A percentile compares a stretch with the other conserved stretches of the same genome.
phyloP scores from a whole-genome alignment of 331 rosid species.

The Rosa hybrid region DNA sequence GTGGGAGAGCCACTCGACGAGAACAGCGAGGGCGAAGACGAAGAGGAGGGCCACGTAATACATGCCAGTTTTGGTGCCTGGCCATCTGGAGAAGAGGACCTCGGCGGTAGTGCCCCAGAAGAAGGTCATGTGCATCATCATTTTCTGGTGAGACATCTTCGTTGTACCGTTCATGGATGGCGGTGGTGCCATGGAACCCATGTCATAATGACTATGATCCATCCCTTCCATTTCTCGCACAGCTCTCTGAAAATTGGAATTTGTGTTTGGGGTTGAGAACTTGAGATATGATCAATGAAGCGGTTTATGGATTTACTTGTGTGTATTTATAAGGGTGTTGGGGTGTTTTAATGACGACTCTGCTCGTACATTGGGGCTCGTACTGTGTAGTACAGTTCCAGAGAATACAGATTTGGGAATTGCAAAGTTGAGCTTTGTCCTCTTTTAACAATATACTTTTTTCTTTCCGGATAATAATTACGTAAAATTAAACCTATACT shows the following conservation, averaged over 20 bases:
- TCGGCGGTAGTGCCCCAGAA: constrained; percentile 69
- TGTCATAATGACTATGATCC: constrained; percentile 5
- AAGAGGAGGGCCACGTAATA: constrained; percentile 53
- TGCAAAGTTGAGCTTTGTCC: not conserved
- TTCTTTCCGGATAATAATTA: too few relatives aligned
- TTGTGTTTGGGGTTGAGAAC: not conserved
- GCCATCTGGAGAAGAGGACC: constrained; percentile 69
- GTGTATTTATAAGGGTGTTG: constrained; percentile 6
- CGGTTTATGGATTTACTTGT: not conserved
- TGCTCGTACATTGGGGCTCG: not conserved
- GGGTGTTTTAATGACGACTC: not conserved
- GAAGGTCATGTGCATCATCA: constrained; percentile 92
- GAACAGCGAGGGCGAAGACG: constrained; percentile 49
- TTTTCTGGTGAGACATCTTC: constrained; percentile 29
- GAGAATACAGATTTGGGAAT: not conserved
- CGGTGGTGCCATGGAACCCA: constrained; percentile 23
- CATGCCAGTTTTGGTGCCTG: constrained; percentile 55
- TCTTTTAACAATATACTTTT: too few relatives aligned
- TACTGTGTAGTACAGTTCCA: constrained; percentile 4
- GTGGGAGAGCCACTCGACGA: constrained; percentile 57
- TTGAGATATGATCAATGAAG: not conserved
- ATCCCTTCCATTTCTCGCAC: not conserved
- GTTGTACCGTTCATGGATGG: constrained; percentile 12
- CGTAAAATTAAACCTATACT: too few relatives aligned
- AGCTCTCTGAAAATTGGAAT: not conserved